phyloP scores from a whole-genome alignment of 495 filamentous ascomycete species.

The Daldinia grandis region DNA sequence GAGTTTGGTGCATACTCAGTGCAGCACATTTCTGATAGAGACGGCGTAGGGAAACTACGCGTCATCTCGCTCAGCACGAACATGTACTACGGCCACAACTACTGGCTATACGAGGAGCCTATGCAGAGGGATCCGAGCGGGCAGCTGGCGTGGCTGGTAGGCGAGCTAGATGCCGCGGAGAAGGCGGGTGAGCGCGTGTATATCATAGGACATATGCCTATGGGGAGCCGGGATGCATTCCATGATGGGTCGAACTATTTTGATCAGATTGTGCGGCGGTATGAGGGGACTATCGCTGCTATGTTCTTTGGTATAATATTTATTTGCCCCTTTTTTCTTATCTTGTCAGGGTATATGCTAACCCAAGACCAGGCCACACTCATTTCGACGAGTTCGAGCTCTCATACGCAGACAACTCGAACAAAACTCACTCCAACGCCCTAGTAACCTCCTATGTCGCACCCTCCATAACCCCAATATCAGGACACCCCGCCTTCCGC shows the following conservation, averaged over 20 bases:
- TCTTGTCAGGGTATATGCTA: not conserved
- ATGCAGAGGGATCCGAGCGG: slow-evolving; percentile 59
- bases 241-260: slow-evolving; percentile 62
- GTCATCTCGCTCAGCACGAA: slow-evolving; percentile 68
- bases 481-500: slow-evolving; percentile 62
- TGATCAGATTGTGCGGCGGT: slow-evolving; percentile 63
- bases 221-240: slow-evolving; percentile 57
- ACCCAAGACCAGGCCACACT: slow-evolving; percentile 53
- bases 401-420: slow-evolving; percentile 58
- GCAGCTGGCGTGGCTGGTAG: slow-evolving; percentile 60
- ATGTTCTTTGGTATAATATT: slow-evolving; percentile 57
- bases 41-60: slow-evolving; percentile 49
- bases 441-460: slow-evolving; percentile 59
- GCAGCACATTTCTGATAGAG: slow-evolving; percentile 18
- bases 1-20: slow-evolving; percentile 62
- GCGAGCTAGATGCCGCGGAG: slow-evolving; percentile 61
- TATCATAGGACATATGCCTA: slow-evolving; percentile 63
- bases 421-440: slow-evolving; percentile 48
- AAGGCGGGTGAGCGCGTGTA: slow-evolving; percentile 60
- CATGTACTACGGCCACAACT: slow-evolving; percentile 66
- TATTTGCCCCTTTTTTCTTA: not conserved
- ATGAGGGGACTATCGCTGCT: slow-evolving; percentile 60
- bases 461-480: slow-evolving; percentile 62
- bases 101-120: slow-evolving; percentile 59
- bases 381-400: slow-evolving; percentile 66